These are phyloP conservation scores for Inonotus hispidus DNA, from an alignment of 1,284 basidiomycete species.

Conservation along the genomic window DNA sequence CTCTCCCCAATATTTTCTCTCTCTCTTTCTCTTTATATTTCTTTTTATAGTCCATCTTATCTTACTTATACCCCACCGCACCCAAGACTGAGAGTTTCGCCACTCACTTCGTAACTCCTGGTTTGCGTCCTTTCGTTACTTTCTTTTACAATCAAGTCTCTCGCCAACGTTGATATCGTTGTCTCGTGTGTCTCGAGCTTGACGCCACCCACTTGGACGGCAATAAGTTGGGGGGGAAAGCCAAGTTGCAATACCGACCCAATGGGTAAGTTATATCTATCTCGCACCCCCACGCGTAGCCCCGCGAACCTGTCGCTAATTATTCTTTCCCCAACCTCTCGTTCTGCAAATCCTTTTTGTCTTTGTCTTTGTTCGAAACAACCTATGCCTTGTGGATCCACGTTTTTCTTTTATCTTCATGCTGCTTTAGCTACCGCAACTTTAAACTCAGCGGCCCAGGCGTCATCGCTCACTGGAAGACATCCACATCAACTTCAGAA, in stretches of 20 bases:
- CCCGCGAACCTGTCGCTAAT: conserved; percentile 1
- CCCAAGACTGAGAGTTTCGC: conserved; percentile 3
- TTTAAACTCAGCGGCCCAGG: neutral
- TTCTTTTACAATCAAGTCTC: neutral
- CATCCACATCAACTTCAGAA: neutral
- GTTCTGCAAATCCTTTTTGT: neutral
- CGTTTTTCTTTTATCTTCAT: neutral
- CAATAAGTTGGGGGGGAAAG: neutral
- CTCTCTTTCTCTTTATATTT: neutral
- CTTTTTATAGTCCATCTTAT: neutral
- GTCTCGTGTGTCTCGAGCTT: neutral
- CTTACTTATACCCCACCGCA: neutral
- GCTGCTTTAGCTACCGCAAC: neutral
- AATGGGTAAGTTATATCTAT: neutral
- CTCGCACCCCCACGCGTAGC: neutral
- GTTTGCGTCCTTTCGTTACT: conserved; percentile 1
- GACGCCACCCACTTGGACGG: neutral
- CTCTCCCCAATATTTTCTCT: neutral
- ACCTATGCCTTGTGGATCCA: neutral
- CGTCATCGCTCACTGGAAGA: neutral
- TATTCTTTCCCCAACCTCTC: neutral
- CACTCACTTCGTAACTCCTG: conserved; percentile 4
- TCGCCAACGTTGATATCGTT: neutral
- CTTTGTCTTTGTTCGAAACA: neutral
- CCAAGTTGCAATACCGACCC: neutral